phyloP scores from a whole-genome alignment of 1,284 basidiomycete genomes.

The Malassezia equina region DNA sequence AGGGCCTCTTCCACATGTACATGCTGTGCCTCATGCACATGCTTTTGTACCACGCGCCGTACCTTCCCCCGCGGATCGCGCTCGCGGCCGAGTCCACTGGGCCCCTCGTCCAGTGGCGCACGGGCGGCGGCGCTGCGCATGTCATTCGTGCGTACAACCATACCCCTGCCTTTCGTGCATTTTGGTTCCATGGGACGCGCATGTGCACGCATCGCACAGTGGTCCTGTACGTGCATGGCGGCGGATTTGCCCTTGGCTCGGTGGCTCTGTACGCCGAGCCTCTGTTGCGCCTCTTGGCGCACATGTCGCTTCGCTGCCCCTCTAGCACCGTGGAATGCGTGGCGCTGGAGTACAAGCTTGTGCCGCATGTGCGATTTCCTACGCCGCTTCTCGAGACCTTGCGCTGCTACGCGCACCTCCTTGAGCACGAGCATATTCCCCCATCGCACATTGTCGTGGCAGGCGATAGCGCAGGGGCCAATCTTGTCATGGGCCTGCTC shows the following conservation, averaged over 20 bases:
- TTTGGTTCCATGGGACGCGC: slow-evolving; percentile 30
- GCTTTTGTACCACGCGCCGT: slow-evolving; percentile 36
- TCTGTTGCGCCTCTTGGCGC: slow-evolving; percentile 38
- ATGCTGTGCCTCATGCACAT: slow-evolving; percentile 4
- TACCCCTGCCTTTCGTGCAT: slow-evolving; percentile 30
- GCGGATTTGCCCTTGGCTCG: slow-evolving; percentile 44
- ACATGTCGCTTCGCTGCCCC: slow-evolving; percentile 17
- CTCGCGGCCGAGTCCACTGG: slow-evolving; percentile 44
- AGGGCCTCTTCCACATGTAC: slow-evolving; percentile 1
- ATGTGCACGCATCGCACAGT: slow-evolving; percentile 8
- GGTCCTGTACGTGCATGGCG: slow-evolving; percentile 41
- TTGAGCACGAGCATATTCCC: slow-evolving; percentile 38
- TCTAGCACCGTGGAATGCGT: slow-evolving; percentile 23
- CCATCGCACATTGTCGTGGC: slow-evolving; percentile 34
- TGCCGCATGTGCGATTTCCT: slow-evolving; percentile 36
- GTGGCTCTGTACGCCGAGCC: slow-evolving; percentile 47
- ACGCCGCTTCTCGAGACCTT: slow-evolving; percentile 39
- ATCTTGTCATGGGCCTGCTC: slow-evolving; percentile 37
- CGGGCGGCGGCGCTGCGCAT: slow-evolving; percentile 27
- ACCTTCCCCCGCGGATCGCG: slow-evolving; percentile 37
- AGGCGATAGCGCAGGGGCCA: slow-evolving; percentile 44
- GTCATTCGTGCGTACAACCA: slow-evolving; percentile 29
- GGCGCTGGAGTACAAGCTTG: slow-evolving; percentile 43
- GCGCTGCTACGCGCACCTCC: slow-evolving; percentile 43
- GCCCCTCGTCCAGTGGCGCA: slow-evolving; percentile 40